A percentile compares a stretch with the other conserved stretches of the same genome.
phyloP scores from a whole-genome alignment of 2,329 filamentous ascomycete genomes.

The Ophiocordyceps robertsii region DNA sequence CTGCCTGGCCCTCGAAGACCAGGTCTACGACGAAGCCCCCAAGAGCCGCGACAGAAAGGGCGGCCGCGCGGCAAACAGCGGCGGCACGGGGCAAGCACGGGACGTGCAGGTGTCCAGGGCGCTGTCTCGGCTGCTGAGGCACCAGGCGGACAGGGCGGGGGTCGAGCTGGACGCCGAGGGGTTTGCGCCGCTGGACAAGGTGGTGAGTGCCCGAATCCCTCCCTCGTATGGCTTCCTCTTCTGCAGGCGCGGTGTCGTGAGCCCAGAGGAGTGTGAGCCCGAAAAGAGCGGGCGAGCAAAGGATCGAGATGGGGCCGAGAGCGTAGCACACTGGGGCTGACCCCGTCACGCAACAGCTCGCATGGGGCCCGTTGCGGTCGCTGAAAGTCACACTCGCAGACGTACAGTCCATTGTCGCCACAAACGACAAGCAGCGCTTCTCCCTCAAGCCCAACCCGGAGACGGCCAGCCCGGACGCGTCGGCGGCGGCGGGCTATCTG shows the following conservation, averaged over 20 bases:
- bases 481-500: constrained; percentile 48
- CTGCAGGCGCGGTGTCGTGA: too few relatives aligned
- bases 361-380: constrained; percentile 46
- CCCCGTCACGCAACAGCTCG: constrained; percentile 22
- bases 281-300: background rate
- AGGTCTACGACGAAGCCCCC: background rate
- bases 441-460: constrained; percentile 47
- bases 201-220: constrained; percentile 31
- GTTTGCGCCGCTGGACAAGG: constrained; percentile 41
- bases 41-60: background rate
- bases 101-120: constrained; percentile 38
- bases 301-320: background rate
- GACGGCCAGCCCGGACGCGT: constrained; percentile 12
- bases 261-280: too few relatives aligned
- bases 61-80: constrained; percentile 5
- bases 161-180: constrained; percentile 45
- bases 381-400: constrained; percentile 66
- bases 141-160: constrained; percentile 43
- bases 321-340: constrained; percentile 1
- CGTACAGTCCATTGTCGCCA: constrained; percentile 52
- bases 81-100: constrained; percentile 20
- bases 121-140: constrained; percentile 38
- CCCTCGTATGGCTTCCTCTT: background rate
- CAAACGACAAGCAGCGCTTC: constrained; percentile 87
- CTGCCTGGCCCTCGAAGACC: background rate